Evolutionary conservation across 2,329 filamentous ascomycete species (phyloP), one percentile per base, ranked within the genome.

Genomic region (Cercospora zeae-maydis): DNA sequence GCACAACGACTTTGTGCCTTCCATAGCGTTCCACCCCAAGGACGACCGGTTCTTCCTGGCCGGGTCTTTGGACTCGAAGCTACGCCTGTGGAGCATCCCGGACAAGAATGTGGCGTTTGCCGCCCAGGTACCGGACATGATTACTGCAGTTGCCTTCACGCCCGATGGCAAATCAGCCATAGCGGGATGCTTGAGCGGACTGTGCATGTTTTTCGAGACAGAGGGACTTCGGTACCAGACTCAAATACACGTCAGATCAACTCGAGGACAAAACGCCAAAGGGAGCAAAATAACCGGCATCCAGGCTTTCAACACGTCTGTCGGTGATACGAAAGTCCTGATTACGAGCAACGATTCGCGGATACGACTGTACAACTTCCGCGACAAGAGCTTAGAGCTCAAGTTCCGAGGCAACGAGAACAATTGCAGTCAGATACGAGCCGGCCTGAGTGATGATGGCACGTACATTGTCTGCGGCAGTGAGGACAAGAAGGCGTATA

Each of bases 261-360:
- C 92, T 0, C 85, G 93, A 63, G 93, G 95, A 2, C 93, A 92
- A 73, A 98, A 97, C 72, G 90, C 93, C 4, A 97, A 96, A 75
- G 93, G 93, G 5, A 96, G 92, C 79, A 99, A 99, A 75, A 96
- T 99, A 69, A 98, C 95, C 0, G 93, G 92, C 6, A 96, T 99
- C 58, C 88, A 93, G 72, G 89, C 92, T 0, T 87, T 88, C 67
- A 77, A 79, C 14, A 78, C 82, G 21, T 79, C 84, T 56, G 84
- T 84, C 36, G 86, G 86, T 0, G 89, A 93, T 58, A 83, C 91
- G 56, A 96, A 96, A 72, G 80, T 99, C 2, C 80, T 99, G 6
- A 87, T 99, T 62, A 96, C 92, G 1, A 97, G 93, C 69, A 99
- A 98, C 71, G 95, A 99, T 74, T 97, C 93, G 0, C 86, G 95